Base-by-base conservation (phyloP, 2,329 filamentous ascomycete genomes). In the Alternaria arbusti region DNA sequence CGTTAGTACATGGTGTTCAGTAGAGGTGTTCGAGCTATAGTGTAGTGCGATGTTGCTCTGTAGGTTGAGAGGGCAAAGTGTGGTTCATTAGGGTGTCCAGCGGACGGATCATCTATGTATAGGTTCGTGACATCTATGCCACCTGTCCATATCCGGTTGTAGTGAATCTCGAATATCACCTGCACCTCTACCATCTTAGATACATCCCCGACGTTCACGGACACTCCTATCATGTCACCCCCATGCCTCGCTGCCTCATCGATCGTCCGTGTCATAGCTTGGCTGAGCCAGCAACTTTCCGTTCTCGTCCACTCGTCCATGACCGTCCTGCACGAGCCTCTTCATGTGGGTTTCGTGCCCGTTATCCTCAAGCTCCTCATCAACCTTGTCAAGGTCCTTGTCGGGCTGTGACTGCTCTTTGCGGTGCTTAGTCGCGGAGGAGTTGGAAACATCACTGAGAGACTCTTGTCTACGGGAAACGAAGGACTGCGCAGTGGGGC, bases 401-500 rank as follows among this genome's bases (percentile, higher is more conserved):
- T 32, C 30, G 32, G 50, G 40, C 36, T 58, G 40, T 30, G 59
- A 46, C 8, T 63, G 44, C 25, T 67, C 57, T 44, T 61, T 68
- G 46, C 13, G 52, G 28, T 49, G 47, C 47, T 52, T 50, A 26
- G 58, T 50, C 25, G 60, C 22, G 23, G 64, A 59, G 36, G 59
- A 61, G 20, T 68, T 68, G 32, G 63, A 67, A 11, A 32, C 46
- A 13, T 68, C 65, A 43, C 65, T 70, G 50, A 72, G 59, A 20
- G 70, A 65, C 22, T 68, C 62, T 28, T 59, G 43, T 20, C 59
- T 67, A 28, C 57, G 36, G 4, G 58, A 56, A 23, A 43, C 54
- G 36, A 66, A 22, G n/a, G 58, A 55, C 47, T 64, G 64, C 7
- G 72, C 78, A 56, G 78, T 74, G 26, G 76, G 67, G 30, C 76